Evolutionary conservation across 768 basidiomycete species (phyloP), one percentile per base, ranked within the genome.

Genomic region (Coprinopsis strossmayeri): DNA sequence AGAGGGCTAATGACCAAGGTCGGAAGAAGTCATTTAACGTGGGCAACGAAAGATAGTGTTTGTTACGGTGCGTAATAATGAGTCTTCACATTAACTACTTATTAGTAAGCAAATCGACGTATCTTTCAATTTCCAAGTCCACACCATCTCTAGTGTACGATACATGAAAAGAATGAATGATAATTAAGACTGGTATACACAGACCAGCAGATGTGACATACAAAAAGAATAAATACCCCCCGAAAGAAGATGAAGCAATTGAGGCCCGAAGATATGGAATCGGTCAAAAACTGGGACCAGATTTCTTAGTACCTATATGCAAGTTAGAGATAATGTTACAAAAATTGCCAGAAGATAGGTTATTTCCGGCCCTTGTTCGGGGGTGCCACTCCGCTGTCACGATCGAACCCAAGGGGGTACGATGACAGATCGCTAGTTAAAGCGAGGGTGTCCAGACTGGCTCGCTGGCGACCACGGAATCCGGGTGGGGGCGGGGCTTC

Each of bases 401-500:
- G 68, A 58, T 90, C 84, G 58, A 87, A 89, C 26, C 78, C 79
- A 47, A 91, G 74, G 13, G 89, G 87, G 59, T 88, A 91, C n/a
- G 86, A 85, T 35, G 87, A 81, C 48, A 92, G 64, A 63, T 90
- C 90, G 57, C 75, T 83, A 52, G 89, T 91, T 50, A 92, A 73
- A 2, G 85, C 88, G 27, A 92, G 71, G 0, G 90, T 91, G 57
- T 92, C 90, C 55, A 92, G 68, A 61, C 89, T 91, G 24, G 90
- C 90, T 45, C 90, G 79, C 62, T 82, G 79, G 32, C 79, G 78
- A 39, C 67, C 66, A 51, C 67, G 64, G 45, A 56, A 63, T 18
- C 55, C 51, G 27, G 61, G 49, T 60, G 32, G 73, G 60, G 48
- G 67, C 56, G 28, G 71, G 32, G 27, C 27, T 17, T 46, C 61